Percentiles rank a stretch among this genome's conserved stretches.
Conservation (phyloP, 805 yeast genomes). For the Nematodospora valgi region DNA sequence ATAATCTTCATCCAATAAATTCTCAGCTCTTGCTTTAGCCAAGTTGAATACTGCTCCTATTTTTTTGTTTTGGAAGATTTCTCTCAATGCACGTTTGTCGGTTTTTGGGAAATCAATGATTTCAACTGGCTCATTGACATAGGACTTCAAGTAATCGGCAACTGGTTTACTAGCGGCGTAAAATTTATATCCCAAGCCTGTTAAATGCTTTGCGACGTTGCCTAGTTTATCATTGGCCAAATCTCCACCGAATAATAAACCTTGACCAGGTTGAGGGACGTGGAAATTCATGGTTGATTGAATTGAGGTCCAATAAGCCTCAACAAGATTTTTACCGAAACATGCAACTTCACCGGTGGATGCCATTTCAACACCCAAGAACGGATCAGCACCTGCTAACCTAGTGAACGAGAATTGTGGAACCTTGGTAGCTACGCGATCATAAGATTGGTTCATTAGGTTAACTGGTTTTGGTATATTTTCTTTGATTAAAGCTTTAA, state of each 20-base stretch:
- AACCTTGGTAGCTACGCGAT: conserved; percentile 75
- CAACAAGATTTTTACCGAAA: conserved; percentile 79
- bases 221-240: conserved; percentile 67
- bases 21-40: conserved; percentile 86
- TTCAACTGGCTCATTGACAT: conserved; percentile 47
- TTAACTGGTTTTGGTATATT: conserved; percentile 77
- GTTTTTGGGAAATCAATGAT: conserved; percentile 88
- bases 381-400: conserved; percentile 99
- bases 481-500: conserved; percentile 74
- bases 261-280: conserved; percentile 86
- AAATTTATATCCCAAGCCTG: conserved; percentile 75
- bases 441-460: conserved; percentile 71
- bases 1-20: conserved; percentile 82
- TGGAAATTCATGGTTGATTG: conserved; percentile 97
- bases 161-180: conserved; percentile 75
- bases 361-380: conserved; percentile 98
- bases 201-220: conserved; percentile 64
- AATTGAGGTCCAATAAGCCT: conserved; percentile 97
- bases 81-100: conserved; percentile 90
- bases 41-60: conserved; percentile 88
- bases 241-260: conserved; percentile 94
- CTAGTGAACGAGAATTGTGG: conserved; percentile 99
- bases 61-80: conserved; percentile 83
- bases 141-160: conserved; percentile 59
- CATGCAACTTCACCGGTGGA: conserved; percentile 99